Evolutionary conservation across 352 stramenopile species (phyloP), one percentile per base, ranked within the genome.

Genomic region (Globisporangium megalacanthum): DNA sequence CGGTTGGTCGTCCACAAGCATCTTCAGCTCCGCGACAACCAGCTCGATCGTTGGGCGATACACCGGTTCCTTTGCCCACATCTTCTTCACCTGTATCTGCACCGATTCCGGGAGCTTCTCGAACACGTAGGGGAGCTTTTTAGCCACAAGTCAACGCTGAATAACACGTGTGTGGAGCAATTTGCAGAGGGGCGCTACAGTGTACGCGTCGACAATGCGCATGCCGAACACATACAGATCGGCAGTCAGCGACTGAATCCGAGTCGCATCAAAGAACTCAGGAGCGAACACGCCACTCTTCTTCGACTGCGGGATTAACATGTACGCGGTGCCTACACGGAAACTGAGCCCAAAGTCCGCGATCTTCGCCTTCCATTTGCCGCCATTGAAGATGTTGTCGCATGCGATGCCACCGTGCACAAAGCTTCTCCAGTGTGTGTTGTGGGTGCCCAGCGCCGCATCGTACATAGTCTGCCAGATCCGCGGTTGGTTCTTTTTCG

Each of bases 151-250:
- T 1, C 15, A 17, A 25, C n/a, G 1, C 20, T 54, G 37, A 1
- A 20, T 42, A 4, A 17, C 25, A 22, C 17, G 3, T 10, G 29
- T 4, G n/a, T 39, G 35, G 4, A 25, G 17, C 37, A 42, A 14
- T 14, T 42, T 42, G 9, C 50, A 55, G 4, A 17, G 50, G 13
- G 36, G 13, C 4, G 8, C 51, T 3, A 33, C 51, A 7, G 13
- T 56, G 17, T 46, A n/a, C 0, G 68, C 58, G 56, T 77, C 62
- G 3, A 78, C 62, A 20, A 66, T 66, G 29, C 67, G 75, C 64
- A 81, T 72, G 6, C 60, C 67, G 8, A 81, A 65, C 5, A 54
- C 59, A n/a, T 73, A 78, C 2, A 81, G 56, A 45, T 79, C 75
- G n/a, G 69, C 75, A 33, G 62, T 65, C 20, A 63, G 64, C 25